Evolutionary conservation across 129 eudicot species (phyloP).

Genomic region (Lonicera japonica): DNA sequence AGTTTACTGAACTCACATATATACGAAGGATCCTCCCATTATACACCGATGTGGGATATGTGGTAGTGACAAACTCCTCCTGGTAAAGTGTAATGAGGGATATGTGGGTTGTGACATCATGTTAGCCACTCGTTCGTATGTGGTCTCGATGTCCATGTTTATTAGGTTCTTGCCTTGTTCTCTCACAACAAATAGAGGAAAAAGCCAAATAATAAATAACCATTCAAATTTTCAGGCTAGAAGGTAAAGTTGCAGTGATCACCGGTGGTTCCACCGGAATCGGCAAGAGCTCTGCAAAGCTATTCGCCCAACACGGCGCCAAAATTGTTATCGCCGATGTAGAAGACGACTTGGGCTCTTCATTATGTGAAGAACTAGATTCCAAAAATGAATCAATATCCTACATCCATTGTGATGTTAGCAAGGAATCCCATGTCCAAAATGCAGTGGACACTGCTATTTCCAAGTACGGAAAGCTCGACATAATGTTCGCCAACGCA

Average conservation of each 20-base stretch:
- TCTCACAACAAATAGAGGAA: too few relatives aligned
- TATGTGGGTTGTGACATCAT: too few relatives aligned
- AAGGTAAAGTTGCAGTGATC: constrained; percentile 33
- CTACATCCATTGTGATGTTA: constrained; percentile 31
- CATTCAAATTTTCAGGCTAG: constrained; percentile 13
- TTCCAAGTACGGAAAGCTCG: neutral
- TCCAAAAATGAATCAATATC: neutral
- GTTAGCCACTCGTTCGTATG: too few relatives aligned
- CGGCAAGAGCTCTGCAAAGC: constrained; percentile 20
- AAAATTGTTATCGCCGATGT: constrained; percentile 32
- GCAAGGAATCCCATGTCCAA: constrained; percentile 4
- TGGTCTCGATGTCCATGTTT: too few relatives aligned
- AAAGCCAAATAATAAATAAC: too few relatives aligned
- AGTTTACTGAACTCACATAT: too few relatives aligned
- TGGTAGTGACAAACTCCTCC: too few relatives aligned
- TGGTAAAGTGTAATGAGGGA: too few relatives aligned
- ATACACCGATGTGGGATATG: too few relatives aligned
- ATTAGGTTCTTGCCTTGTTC: too few relatives aligned
- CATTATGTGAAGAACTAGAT: constrained; percentile 9
- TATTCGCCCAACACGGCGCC: constrained; percentile 31
- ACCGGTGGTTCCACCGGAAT: constrained; percentile 37
- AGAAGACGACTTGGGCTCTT: constrained; percentile 28
- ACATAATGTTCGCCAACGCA: neutral
- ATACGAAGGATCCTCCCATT: too few relatives aligned
- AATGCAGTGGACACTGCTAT: neutral